These are phyloP conservation scores for Malus hybrid DNA, from an alignment of 331 rosid species.

Conservation along the genomic window DNA sequence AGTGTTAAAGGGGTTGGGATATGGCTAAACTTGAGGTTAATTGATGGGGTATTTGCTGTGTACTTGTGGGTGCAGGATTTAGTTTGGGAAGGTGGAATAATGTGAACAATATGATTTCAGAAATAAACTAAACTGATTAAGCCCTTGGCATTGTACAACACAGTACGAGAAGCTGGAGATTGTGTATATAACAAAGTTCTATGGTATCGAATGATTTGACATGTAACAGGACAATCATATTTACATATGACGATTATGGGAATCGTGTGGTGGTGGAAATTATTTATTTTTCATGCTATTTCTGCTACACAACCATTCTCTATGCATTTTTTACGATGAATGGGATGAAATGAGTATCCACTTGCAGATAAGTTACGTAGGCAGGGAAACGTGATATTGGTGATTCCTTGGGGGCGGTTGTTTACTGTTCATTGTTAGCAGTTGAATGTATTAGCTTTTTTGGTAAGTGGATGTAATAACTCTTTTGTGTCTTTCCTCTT, in stretches of 20 bases:
- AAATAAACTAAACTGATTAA: neutral
- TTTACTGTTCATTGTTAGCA: neutral
- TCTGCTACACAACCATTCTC: neutral
- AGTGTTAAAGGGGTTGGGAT: neutral
- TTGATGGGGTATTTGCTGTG: neutral
- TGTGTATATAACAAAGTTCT: neutral
- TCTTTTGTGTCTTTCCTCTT: constrained; percentile 4
- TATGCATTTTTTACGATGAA: neutral
- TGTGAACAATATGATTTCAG: neutral
- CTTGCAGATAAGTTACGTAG: neutral
- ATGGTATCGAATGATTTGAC: neutral
- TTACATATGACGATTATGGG: neutral
- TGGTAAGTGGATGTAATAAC: neutral
- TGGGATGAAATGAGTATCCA: neutral
- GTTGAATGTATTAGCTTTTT: neutral
- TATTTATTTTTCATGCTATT: neutral
- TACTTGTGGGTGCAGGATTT: neutral
- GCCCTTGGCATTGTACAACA: neutral
- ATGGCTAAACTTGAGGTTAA: neutral
- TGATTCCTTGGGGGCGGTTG: neutral
- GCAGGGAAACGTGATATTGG: neutral
- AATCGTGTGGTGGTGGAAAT: neutral
- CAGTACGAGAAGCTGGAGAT: neutral
- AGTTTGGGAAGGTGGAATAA: neutral
- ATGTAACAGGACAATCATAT: neutral